These are phyloP conservation scores for Telopea speciosissima DNA, from an alignment of 177 flowering plant genomes.

Conservation along the genomic window DNA sequence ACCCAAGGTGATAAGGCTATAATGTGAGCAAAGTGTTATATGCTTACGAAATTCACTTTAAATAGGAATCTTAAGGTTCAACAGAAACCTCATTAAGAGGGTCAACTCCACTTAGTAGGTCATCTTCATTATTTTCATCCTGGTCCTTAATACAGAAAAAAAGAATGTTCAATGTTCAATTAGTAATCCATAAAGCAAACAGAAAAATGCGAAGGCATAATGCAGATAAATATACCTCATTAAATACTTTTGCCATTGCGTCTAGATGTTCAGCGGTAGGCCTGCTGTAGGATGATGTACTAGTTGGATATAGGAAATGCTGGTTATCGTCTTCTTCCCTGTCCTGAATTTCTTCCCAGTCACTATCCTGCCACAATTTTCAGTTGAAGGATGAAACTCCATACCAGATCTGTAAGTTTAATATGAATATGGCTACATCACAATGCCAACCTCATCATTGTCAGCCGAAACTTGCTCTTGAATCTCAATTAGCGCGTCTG, in stretches of 20 bases:
- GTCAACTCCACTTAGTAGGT: slow-evolving; percentile 44
- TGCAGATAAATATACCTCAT: slow-evolving; percentile 37
- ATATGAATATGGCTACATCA: background rate
- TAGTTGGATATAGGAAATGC: slow-evolving; percentile 31
- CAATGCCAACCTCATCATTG: slow-evolving; percentile 50
- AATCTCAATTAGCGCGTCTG: slow-evolving; percentile 77
- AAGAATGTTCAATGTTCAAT: background rate
- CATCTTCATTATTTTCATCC: slow-evolving; percentile 64
- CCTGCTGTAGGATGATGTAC: slow-evolving; percentile 30
- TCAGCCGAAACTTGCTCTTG: slow-evolving; percentile 68
- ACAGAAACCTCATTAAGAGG: slow-evolving; percentile 72
- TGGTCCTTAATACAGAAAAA: slow-evolving; percentile 34
- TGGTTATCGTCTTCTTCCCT: slow-evolving; percentile 29
- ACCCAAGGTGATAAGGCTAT: background rate
- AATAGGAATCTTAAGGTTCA: background rate
- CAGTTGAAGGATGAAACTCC: slow-evolving; percentile 1
- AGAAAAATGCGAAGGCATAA: background rate
- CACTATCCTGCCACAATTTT: slow-evolving; percentile 53
- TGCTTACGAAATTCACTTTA: background rate
- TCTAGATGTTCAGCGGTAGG: slow-evolving; percentile 60
- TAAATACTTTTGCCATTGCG: slow-evolving; percentile 63
- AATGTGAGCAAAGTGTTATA: background rate
- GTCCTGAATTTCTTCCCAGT: slow-evolving; percentile 74
- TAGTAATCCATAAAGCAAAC: background rate
- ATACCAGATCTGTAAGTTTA: background rate